Percentiles rank a stretch among this genome's conserved stretches.
Evolutionary conservation across 2,329 filamentous ascomycete genomes (phyloP).

Genomic region (Calycina marina): DNA sequence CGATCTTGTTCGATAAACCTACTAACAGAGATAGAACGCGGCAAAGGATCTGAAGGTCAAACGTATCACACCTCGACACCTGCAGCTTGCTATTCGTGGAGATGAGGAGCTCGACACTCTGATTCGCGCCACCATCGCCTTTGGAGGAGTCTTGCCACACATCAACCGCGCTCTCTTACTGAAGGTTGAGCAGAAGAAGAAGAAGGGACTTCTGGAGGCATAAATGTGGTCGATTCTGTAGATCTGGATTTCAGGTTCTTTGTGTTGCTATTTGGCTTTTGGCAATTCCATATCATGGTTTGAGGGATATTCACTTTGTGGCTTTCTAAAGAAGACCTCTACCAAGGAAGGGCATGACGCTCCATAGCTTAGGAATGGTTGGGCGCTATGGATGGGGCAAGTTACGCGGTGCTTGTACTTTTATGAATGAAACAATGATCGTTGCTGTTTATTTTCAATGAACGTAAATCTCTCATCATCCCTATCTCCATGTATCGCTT

Average conservation of each 20-base stretch:
- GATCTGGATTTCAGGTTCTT: constrained; percentile 5
- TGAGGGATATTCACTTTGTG: too few species aligned
- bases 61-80: constrained; percentile 94
- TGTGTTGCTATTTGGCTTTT: too few species aligned
- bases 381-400: too few species aligned
- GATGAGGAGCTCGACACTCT: constrained; percentile 97
- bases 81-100: constrained; percentile 94
- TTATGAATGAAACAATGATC: too few species aligned
- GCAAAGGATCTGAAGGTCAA: constrained; percentile 99
- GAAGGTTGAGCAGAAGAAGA: constrained; percentile 98
- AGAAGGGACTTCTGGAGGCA: constrained; percentile 39
- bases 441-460: too few species aligned
- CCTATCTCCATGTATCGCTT: too few species aligned
- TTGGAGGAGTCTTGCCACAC: constrained; percentile 93
- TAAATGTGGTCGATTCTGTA: constrained; percentile 15
- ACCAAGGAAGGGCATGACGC: too few species aligned
- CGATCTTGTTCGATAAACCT: constrained; percentile 7
- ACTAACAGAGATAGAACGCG: constrained; percentile 49
- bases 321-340: too few species aligned
- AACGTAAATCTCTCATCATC: too few species aligned
- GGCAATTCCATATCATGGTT: too few species aligned
- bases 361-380: too few species aligned
- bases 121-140: constrained; percentile 94
- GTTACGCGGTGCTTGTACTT: too few species aligned
- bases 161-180: constrained; percentile 95